Conservation (phyloP, 768 basidiomycete species). For the Tephrocybe sp. region DNA sequence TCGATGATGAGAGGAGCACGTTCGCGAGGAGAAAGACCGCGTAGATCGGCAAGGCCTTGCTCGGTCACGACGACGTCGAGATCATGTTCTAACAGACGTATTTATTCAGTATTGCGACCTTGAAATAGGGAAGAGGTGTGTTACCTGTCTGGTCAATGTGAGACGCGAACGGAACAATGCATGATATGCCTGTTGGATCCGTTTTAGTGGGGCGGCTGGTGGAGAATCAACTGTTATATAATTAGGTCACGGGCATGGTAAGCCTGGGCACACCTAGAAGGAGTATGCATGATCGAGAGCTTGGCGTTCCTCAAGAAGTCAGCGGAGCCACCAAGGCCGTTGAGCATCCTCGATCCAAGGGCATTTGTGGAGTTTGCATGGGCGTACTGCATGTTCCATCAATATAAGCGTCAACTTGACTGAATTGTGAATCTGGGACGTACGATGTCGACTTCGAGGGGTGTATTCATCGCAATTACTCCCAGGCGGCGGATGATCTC, state of each 20-base stretch:
- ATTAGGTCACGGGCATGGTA: too few species aligned
- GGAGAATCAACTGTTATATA: too few species aligned
- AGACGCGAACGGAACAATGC: slow-evolving; percentile 46
- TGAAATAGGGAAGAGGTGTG: slow-evolving; percentile 7
- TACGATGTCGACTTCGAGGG: slow-evolving; percentile 48
- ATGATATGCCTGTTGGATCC: slow-evolving; percentile 48
- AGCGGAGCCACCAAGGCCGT: slow-evolving; percentile 46
- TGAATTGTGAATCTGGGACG: too few species aligned
- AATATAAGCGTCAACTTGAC: not conserved
- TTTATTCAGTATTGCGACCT: not conserved
- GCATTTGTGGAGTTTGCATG: slow-evolving; percentile 51
- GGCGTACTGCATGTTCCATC: slow-evolving; percentile 37
- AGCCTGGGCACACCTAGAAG: slow-evolving; percentile 35
- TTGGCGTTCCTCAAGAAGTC: slow-evolving; percentile 50
- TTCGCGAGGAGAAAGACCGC: slow-evolving; percentile 44
- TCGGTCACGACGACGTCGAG: slow-evolving; percentile 47
- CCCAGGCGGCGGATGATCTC: slow-evolving; percentile 47
- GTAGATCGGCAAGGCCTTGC: slow-evolving; percentile 46
- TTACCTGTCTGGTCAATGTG: slow-evolving; percentile 48
- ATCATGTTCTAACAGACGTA: slow-evolving; percentile 37
- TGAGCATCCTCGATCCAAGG: slow-evolving; percentile 49
- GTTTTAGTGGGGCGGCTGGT: slow-evolving; percentile 42
- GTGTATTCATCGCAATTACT: slow-evolving; percentile 51
- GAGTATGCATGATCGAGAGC: slow-evolving; percentile 50
- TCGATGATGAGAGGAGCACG: slow-evolving; percentile 44